Percentiles rank a stretch among this genome's conserved stretches.
Conservation (phyloP, 352 stramenopile genomes). For the Pythium scleroteichum region DNA sequence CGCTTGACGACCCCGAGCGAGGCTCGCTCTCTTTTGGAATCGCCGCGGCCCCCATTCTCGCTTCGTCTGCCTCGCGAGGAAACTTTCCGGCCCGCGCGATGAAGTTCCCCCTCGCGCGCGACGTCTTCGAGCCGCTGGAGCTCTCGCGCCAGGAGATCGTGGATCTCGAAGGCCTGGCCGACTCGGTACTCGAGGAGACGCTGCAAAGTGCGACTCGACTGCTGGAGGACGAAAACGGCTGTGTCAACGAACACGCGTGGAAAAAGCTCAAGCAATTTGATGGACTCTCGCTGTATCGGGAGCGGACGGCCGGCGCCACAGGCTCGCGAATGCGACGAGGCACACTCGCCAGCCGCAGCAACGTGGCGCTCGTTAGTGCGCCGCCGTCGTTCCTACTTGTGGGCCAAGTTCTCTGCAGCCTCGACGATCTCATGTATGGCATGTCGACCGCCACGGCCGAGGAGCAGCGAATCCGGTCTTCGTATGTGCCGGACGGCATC, state of each 20-base stretch:
- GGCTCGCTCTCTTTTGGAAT: too few species aligned
- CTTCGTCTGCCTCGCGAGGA: constrained; percentile 9
- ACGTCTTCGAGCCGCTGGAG: constrained; percentile 45
- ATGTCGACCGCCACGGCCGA: constrained; percentile 39
- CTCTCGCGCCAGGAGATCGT: constrained; percentile 23
- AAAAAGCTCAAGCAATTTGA: constrained; percentile 24
- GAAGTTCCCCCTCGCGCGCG: constrained; percentile 58
- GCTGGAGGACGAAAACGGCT: constrained; percentile 12
- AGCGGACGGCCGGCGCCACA: constrained; percentile 9
- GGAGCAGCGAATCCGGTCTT: constrained; percentile 53
- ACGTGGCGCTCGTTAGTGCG: neutral
- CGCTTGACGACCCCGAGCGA: too few species aligned
- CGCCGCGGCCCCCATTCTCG: too few species aligned
- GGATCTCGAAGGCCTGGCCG: constrained; percentile 20
- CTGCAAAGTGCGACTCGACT: constrained; percentile 10
- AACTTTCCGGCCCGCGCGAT: constrained; percentile 19
- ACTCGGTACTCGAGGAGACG: constrained; percentile 19
- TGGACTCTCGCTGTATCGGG: constrained; percentile 16
- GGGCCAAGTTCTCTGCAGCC: constrained; percentile 46
- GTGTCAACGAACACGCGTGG: constrained; percentile 19
- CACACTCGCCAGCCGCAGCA: constrained; percentile 4
- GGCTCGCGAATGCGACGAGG: neutral
- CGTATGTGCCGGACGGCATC: constrained; percentile 48
- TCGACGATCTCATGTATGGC: constrained; percentile 75
- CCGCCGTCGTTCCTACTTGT: constrained; percentile 57